phyloP scores from a whole-genome alignment of 106 monocot species.

The Hemerocallis citrina region DNA sequence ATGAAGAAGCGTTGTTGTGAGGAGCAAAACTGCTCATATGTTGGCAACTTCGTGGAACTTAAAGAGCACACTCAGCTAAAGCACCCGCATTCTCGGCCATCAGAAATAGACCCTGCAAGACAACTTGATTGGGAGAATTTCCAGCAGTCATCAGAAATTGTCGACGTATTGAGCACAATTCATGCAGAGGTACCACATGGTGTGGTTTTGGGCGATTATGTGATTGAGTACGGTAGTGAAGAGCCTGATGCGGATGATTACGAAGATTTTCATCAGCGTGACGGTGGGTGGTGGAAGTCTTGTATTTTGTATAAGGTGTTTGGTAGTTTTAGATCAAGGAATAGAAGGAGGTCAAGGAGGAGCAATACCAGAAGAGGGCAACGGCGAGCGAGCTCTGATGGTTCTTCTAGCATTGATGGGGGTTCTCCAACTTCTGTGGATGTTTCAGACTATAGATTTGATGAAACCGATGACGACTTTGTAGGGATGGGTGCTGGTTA shows the following conservation, averaged over 20 bases:
- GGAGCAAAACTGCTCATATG: constrained; percentile 24
- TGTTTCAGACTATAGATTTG: constrained; percentile 4
- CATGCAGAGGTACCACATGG: constrained; percentile 36
- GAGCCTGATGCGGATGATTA: constrained; percentile 20
- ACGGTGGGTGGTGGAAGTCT: constrained; percentile 37
- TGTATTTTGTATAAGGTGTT: constrained; percentile 30
- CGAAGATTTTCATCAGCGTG: constrained; percentile 22
- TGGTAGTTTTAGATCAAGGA: constrained; percentile 14
- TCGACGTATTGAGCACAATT: constrained; percentile 41
- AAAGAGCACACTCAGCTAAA: constrained; percentile 14
- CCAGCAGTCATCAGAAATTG: constrained; percentile 33
- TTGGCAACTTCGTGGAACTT: constrained; percentile 28
- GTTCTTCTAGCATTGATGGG: constrained; percentile 7
- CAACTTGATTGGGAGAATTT: constrained; percentile 42
- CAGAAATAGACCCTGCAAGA: constrained; percentile 29
- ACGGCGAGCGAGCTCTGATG: background rate
- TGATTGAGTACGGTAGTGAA: constrained; percentile 29
- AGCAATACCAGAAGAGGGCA: constrained; percentile 12
- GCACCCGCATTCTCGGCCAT: constrained; percentile 31
- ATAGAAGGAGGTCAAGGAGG: constrained; percentile 13
- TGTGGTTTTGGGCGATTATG: constrained; percentile 40
- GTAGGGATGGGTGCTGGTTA: background rate
- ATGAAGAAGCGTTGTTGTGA: constrained; percentile 26
- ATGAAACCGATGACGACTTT: constrained; percentile 20
- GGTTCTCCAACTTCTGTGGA: constrained; percentile 15